Evolutionary conservation across 768 basidiomycete species (phyloP).

Genomic region (Cystofilobasidium bisporidii): DNA sequence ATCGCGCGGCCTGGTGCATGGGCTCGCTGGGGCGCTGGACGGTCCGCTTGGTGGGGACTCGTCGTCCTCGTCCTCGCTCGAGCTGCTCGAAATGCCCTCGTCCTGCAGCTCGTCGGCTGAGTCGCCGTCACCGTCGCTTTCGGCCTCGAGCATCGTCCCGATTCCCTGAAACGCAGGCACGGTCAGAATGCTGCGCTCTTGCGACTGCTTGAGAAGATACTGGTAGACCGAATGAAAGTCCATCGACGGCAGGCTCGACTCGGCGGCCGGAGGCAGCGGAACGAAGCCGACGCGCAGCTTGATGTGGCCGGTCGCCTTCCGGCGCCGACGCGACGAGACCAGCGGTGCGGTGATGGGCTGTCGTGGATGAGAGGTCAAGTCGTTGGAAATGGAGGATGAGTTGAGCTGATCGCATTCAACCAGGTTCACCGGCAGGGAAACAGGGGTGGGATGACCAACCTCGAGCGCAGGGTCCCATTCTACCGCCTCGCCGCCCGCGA

Average conservation of each 20-base stretch:
- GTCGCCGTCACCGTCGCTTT: slow-evolving; percentile 33
- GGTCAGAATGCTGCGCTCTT: slow-evolving; percentile 49
- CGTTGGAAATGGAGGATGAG: not conserved
- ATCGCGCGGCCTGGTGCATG: not conserved
- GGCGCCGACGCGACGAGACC: slow-evolving; percentile 48
- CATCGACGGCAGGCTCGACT: not conserved
- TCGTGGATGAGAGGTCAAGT: not conserved
- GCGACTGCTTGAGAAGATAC: slow-evolving; percentile 55
- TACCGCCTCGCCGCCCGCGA: slow-evolving; percentile 47
- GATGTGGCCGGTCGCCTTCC: slow-evolving; percentile 49
- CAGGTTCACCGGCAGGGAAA: not conserved
- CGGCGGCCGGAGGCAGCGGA: slow-evolving; percentile 25
- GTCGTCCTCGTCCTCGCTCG: slow-evolving; percentile 41
- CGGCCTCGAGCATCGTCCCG: slow-evolving; percentile 58
- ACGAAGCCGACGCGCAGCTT: slow-evolving; percentile 57
- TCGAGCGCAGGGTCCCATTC: slow-evolving; percentile 55
- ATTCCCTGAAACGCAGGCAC: slow-evolving; percentile 51
- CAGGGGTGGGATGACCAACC: slow-evolving; percentile 43
- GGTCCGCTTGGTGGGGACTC: slow-evolving; percentile 32
- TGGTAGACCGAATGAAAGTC: slow-evolving; percentile 49
- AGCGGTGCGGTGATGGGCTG: slow-evolving; percentile 47
- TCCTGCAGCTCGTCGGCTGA: slow-evolving; percentile 53
- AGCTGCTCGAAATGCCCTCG: slow-evolving; percentile 56
- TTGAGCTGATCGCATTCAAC: no score
- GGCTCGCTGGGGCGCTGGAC: slow-evolving; percentile 11